Evolutionary conservation across 2,329 filamentous ascomycete species (phyloP), one percentile per base, ranked within the genome.

Genomic region (Zymoseptoria pseudotritici): DNA sequence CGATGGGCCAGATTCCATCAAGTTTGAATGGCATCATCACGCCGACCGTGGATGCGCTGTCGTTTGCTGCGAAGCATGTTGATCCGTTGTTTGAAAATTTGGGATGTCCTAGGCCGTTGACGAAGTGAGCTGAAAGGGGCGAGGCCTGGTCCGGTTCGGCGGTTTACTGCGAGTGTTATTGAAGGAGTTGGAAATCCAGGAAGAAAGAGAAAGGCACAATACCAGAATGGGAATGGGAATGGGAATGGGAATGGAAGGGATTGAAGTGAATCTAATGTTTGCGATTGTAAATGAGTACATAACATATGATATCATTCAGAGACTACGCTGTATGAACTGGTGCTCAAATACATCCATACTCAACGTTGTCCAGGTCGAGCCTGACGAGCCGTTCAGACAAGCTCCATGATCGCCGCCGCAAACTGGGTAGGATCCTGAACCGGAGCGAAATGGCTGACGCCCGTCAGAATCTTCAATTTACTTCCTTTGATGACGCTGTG

Each of bases 401-500:
- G 65, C 2, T 56, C 58, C 51, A 60, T 53, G 2, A 68, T 58
- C 11, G 63, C 64, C 22, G 31, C 55, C 55, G 60, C 55, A 36
- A 68, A 66, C 56, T 61, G 60, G 4, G n/a, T 20, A 24, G 76
- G 74, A 63, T 78, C 71, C 63, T 78, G 76, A 17, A 77, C 36
- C 1, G 76, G 76, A 42, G 76, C 76, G 63, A 78, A 78, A 61
- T 78, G 76, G 61, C 76, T 78, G 5, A 78, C 76, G 1, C 69
- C 71, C 1, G 60, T 69, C 61, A 78, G 62, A 7, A 73, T 75
- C 46, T 70, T 65, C 52, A 75, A 58, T 56, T 68, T 66, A 59
- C 76, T 78, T 2, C 73, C 73, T n/a, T 66, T 63, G 54, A 78
- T 77, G 31, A 73, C 70, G 10, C 61, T 63, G 58, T 74, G 67